Conservation (phyloP, 139 green algal genomes). For the Helicosporidium sp. region DNA sequence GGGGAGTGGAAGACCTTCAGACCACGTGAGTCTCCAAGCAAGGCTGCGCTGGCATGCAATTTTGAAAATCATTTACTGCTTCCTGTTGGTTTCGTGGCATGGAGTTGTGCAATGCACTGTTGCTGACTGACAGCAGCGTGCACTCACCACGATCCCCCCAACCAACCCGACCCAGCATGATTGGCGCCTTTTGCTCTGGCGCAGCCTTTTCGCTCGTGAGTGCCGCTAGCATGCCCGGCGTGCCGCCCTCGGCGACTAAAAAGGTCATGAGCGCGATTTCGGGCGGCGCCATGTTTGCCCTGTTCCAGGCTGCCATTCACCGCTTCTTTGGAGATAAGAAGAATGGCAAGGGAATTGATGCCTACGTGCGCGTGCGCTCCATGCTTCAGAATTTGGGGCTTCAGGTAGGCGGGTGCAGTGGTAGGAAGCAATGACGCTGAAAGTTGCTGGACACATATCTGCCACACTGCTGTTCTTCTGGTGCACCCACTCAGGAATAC, state of each 20-base stretch:
- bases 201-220: slow-evolving; percentile 53
- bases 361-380: slow-evolving; percentile 47
- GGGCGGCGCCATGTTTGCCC: slow-evolving; percentile 48
- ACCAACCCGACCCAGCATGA: slow-evolving; percentile 29
- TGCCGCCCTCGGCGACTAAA: slow-evolving; percentile 7
- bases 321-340: background rate
- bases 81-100: no score
- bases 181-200: slow-evolving; percentile 56
- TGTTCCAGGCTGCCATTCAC: slow-evolving; percentile 69
- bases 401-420: no score
- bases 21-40: slow-evolving; percentile 5
- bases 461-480: slow-evolving; percentile 7
- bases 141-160: background rate
- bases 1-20: slow-evolving; percentile 61
- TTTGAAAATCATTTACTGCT: no score
- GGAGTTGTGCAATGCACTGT: no score
- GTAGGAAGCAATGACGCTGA: no score
- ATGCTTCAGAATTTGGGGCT: slow-evolving; percentile 71
- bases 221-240: slow-evolving; percentile 17
- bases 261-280: slow-evolving; percentile 24
- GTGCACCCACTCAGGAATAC: slow-evolving; percentile 36
- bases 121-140: background rate
- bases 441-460: no score
- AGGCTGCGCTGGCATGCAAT: background rate
- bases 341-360: slow-evolving; percentile 6